Evolutionary conservation across 2,329 filamentous ascomycete genomes (phyloP).

Genomic region (Rasamsonia emersonii): DNA sequence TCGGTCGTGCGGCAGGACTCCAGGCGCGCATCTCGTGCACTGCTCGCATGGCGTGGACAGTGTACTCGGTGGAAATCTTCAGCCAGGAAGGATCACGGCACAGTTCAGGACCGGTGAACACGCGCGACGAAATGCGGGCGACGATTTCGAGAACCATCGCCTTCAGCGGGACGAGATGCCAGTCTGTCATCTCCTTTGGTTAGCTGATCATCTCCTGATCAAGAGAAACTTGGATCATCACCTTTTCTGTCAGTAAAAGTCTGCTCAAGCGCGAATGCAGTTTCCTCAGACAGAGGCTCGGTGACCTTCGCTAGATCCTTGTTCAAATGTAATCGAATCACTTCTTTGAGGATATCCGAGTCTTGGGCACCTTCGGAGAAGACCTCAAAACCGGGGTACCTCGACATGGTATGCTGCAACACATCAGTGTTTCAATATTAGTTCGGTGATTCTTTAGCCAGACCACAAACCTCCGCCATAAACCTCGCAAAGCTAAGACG

Average conservation of each 20-base stretch:
- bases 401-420: too few species aligned
- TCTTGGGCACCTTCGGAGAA: too few species aligned
- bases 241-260: not conserved
- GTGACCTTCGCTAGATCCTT: not conserved
- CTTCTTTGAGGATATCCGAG: too few species aligned
- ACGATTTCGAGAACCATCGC: slow-evolving; percentile 8
- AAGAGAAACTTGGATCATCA: not conserved
- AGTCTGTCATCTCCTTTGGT: slow-evolving; percentile 1
- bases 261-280: not conserved
- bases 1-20: slow-evolving; percentile 27
- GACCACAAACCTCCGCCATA: too few species aligned
- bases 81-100: slow-evolving; percentile 10
- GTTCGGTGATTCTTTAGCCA: too few species aligned
- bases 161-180: slow-evolving; percentile 7
- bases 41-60: slow-evolving; percentile 8
- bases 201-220: not conserved
- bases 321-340: too few species aligned
- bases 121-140: slow-evolving; percentile 7
- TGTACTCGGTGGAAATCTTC: slow-evolving; percentile 9
- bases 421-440: too few species aligned
- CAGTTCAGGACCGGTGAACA: slow-evolving; percentile 12
- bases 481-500: too few species aligned
- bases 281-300: not conserved
- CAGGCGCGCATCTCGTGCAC: slow-evolving; percentile 29
- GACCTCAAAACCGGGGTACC: too few species aligned